phyloP scores from a whole-genome alignment of 1,139 yeast species.

The Debaryomyces fabryi region DNA sequence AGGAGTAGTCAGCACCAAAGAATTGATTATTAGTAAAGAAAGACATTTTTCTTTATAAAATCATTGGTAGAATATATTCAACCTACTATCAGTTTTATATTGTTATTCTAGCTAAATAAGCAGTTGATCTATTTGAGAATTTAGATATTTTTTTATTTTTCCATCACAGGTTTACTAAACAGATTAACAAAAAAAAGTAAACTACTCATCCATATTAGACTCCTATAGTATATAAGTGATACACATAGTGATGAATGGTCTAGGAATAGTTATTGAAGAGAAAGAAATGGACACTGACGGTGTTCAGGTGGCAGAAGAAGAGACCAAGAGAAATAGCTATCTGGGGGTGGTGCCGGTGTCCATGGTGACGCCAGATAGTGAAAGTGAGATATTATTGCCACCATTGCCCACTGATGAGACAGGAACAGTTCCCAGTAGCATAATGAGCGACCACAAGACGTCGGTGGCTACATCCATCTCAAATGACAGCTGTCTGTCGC shows the following conservation, averaged over 20 bases:
- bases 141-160: background rate
- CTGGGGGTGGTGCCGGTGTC: constrained; percentile 1
- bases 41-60: background rate
- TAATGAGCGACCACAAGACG: background rate
- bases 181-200: background rate
- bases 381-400: constrained; percentile 37
- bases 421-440: background rate
- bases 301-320: background rate
- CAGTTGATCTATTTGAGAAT: background rate
- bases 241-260: constrained; percentile 25
- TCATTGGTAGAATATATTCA: background rate
- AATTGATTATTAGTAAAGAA: background rate
- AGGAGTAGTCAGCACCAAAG: background rate
- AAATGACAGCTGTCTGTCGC: constrained; percentile 2
- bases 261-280: constrained; percentile 39
- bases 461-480: constrained; percentile 2
- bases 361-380: constrained; percentile 9
- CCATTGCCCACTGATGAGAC: constrained; percentile 36
- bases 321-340: background rate
- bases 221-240: background rate
- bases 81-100: background rate
- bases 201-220: background rate
- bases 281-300: constrained; percentile 11
- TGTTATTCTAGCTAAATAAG: background rate
- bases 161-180: background rate